Percentiles rank a stretch among this genome's conserved stretches.
Evolutionary conservation across 164 flowering plant species (phyloP).

Genomic region (Vitis riparia): DNA sequence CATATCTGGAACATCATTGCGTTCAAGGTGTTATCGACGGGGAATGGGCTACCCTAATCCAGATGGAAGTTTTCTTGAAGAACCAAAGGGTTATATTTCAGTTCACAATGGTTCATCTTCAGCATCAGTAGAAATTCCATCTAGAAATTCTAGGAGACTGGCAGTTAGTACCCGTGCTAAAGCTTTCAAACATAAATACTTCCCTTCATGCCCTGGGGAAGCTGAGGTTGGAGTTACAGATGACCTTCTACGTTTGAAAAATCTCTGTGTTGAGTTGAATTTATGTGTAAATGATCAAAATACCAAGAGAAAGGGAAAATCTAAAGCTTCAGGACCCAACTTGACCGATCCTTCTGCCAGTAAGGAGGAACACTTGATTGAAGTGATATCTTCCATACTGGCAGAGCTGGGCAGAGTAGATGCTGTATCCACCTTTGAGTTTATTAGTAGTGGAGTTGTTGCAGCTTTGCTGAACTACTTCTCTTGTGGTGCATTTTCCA

Average conservation of each 20-base stretch:
- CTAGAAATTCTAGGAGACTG: constrained; percentile 60
- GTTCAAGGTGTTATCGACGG: constrained; percentile 77
- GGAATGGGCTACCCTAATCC: constrained; percentile 56
- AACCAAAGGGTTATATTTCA: constrained; percentile 49
- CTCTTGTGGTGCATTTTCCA: constrained; percentile 86
- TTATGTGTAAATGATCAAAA: constrained; percentile 66
- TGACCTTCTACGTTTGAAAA: constrained; percentile 79
- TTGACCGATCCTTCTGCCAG: constrained; percentile 41
- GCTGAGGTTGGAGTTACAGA: constrained; percentile 75
- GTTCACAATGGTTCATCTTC: constrained; percentile 60
- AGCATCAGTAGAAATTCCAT: constrained; percentile 57
- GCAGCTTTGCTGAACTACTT: constrained; percentile 83
- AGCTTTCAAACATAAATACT: constrained; percentile 84
- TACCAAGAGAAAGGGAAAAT: constrained; percentile 75
- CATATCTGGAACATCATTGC: constrained; percentile 57
- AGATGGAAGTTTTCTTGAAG: constrained; percentile 64
- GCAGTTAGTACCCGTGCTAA: constrained; percentile 76
- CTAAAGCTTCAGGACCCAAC: constrained; percentile 65
- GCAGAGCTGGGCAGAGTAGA: constrained; percentile 84
- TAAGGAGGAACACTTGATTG: constrained; percentile 70
- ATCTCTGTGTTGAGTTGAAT: constrained; percentile 75
- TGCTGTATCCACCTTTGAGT: constrained; percentile 98
- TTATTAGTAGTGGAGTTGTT: constrained; percentile 94
- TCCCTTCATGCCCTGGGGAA: constrained; percentile 68
- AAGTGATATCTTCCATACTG: constrained; percentile 73